A percentile compares a stretch with the other conserved stretches of the same genome.
These are phyloP conservation scores for Boletus subcaerulescens DNA, from an alignment of 768 basidiomycete genomes.

Conservation along the genomic window DNA sequence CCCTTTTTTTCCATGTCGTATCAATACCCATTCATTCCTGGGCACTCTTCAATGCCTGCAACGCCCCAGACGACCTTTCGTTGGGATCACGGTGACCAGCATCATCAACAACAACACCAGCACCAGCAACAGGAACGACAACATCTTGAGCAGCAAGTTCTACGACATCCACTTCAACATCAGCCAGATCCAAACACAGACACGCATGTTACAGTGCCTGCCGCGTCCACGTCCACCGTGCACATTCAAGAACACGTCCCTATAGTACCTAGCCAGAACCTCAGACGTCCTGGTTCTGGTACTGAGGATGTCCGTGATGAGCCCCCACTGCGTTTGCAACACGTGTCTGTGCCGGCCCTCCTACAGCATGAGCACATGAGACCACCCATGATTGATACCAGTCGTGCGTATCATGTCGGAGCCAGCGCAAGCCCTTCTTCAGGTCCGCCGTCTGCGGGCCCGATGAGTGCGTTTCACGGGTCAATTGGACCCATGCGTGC, in stretches of 20 bases:
- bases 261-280: constrained; percentile 30
- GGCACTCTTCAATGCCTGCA: constrained; percentile 47
- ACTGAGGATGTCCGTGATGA: constrained; percentile 21
- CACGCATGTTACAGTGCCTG: constrained; percentile 13
- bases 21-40: constrained; percentile 44
- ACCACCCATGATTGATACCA: constrained; percentile 35
- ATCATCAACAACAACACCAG: constrained; percentile 23
- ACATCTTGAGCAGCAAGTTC: constrained; percentile 36
- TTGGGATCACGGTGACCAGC: constrained; percentile 39
- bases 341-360: constrained; percentile 17
- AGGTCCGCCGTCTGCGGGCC: constrained; percentile 30
- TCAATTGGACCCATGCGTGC: constrained; percentile 27
- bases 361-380: constrained; percentile 31
- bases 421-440: constrained; percentile 31
- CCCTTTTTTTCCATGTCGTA: constrained; percentile 46
- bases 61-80: constrained; percentile 44
- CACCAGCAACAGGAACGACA: constrained; percentile 25
- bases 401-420: constrained; percentile 24
- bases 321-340: constrained; percentile 23
- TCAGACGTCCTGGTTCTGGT: constrained; percentile 18
- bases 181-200: constrained; percentile 30
- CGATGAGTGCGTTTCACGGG: constrained; percentile 11
- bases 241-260: constrained; percentile 30
- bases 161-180: constrained; percentile 37
- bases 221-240: constrained; percentile 13